Percentiles rank a stretch among this genome's conserved stretches.
Conservation (phyloP, 306 rosid species). For the Dalbergia oliveri region DNA sequence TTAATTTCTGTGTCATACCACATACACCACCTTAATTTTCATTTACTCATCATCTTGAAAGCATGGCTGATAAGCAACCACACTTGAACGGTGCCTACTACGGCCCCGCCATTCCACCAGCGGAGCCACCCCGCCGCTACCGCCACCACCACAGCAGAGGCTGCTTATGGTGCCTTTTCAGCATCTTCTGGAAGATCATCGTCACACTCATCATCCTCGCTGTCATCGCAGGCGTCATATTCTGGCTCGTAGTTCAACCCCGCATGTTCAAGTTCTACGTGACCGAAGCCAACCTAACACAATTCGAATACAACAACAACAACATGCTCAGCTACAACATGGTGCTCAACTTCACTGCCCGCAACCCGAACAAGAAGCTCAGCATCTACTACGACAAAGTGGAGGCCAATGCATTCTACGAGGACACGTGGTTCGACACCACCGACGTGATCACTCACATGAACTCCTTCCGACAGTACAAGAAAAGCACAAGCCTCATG, state of each 20-base stretch:
- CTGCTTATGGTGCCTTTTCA: conserved; percentile 57
- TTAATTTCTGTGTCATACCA: not conserved
- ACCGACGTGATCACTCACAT: conserved; percentile 44
- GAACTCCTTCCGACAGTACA: conserved; percentile 53
- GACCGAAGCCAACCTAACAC: conserved; percentile 56
- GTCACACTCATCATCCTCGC: conserved; percentile 45
- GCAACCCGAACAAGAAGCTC: conserved; percentile 61
- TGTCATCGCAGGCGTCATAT: conserved; percentile 56
- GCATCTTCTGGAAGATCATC: conserved; percentile 63
- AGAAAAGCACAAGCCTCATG: conserved; percentile 52
- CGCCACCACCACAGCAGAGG: not conserved
- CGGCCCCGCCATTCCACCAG: conserved; percentile 50
- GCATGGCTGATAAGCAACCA: conserved; percentile 44
- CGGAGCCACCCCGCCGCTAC: conserved; percentile 17
- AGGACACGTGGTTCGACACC: conserved; percentile 33
- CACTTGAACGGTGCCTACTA: conserved; percentile 46
- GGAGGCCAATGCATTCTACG: conserved; percentile 49
- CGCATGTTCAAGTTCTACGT: conserved; percentile 63
- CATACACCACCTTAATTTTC: not conserved
- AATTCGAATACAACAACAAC: conserved; percentile 58
- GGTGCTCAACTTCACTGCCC: conserved; percentile 54
- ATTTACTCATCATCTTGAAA: conserved; percentile 4
- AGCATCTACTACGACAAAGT: conserved; percentile 56
- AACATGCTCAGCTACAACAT: conserved; percentile 52
- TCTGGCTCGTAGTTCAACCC: conserved; percentile 76